These are phyloP conservation scores for Thuidium tamariscinum DNA, from an alignment of 225 moss, liverwort and hornwort genomes.

Conservation along the genomic window DNA sequence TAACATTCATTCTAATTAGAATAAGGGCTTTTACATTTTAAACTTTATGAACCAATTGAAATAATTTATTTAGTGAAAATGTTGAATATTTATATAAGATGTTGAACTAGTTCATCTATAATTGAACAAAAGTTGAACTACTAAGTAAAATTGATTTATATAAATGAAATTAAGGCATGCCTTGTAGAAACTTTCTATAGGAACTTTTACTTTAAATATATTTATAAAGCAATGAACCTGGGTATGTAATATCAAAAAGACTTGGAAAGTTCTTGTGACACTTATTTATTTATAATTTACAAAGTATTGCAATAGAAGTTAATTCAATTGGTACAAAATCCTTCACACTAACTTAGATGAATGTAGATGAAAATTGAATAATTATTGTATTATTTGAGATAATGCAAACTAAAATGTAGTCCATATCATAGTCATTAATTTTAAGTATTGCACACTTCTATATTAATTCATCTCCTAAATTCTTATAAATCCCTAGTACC, in stretches of 20 bases:
- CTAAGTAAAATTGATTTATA: background rate
- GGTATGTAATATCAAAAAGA: background rate
- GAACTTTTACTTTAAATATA: background rate
- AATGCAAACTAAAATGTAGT: background rate
- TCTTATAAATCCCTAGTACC: background rate
- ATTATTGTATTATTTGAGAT: background rate
- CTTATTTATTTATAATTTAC: background rate
- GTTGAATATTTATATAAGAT: background rate
- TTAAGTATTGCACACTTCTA: background rate
- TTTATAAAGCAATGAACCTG: background rate
- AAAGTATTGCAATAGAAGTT: background rate
- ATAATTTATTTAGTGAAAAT: background rate
- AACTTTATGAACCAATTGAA: background rate
- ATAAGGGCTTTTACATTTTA: background rate
- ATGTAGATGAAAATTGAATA: background rate
- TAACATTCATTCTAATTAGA: background rate
- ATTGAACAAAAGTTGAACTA: background rate
- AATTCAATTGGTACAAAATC: background rate
- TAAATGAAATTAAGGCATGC: background rate
- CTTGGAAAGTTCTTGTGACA: background rate
- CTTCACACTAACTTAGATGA: background rate
- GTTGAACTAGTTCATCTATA: background rate
- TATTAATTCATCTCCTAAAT: too few species aligned
- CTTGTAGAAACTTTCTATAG: background rate
- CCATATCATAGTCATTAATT: background rate